A percentile compares a stretch with the other conserved stretches of the same genome.
Evolutionary conservation across 164 flowering plant genomes (phyloP).

Genomic region (Buxus sempervirens): DNA sequence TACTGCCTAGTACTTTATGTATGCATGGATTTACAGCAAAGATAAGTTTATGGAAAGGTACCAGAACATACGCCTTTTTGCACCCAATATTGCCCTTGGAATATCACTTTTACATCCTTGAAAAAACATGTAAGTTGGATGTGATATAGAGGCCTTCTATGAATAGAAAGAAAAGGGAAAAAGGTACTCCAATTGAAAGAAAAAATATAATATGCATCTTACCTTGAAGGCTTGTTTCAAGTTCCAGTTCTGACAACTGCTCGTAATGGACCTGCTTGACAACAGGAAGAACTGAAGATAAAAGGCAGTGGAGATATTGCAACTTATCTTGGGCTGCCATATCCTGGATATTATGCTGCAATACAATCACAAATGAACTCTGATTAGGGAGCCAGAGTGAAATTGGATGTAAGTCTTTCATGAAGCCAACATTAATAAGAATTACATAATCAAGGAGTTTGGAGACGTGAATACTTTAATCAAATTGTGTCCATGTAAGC

Average conservation of each 20-base stretch:
- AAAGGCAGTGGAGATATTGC: constrained; percentile 62
- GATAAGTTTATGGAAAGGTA: constrained; percentile 23
- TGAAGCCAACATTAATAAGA: background rate
- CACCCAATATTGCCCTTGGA: constrained; percentile 61
- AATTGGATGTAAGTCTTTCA: background rate
- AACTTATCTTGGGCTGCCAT: constrained; percentile 71
- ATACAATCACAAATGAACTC: background rate
- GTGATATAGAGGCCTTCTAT: constrained; percentile 1
- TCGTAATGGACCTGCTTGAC: constrained; percentile 68
- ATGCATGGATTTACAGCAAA: background rate
- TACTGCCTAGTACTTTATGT: background rate
- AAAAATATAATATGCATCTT: constrained; percentile 18
- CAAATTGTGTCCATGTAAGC: constrained; percentile 72
- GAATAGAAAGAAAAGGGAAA: background rate
- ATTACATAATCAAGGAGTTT: background rate
- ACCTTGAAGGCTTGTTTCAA: constrained; percentile 74
- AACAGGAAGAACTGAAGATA: constrained; percentile 86
- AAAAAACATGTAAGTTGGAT: constrained; percentile 10
- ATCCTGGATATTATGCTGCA: constrained; percentile 71
- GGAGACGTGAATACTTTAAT: constrained; percentile 57
- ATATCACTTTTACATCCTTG: constrained; percentile 68
- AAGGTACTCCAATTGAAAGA: background rate
- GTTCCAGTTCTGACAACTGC: constrained; percentile 76
- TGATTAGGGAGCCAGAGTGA: background rate
- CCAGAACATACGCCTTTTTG: constrained; percentile 99